Conservation (phyloP, 345 rosid species). For the Syzygium oleosum region DNA sequence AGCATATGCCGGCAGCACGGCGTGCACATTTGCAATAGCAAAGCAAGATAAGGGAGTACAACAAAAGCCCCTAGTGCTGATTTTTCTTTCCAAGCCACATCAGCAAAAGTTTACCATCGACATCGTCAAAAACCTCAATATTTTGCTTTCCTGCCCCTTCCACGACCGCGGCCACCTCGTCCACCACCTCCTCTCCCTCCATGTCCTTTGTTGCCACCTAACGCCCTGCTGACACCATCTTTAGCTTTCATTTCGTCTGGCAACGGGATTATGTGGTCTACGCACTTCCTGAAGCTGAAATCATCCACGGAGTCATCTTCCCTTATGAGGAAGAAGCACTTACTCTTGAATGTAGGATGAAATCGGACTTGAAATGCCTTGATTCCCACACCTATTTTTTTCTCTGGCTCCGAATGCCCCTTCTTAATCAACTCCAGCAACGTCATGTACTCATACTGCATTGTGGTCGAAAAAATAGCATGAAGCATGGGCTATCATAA, state of each 20-base stretch:
- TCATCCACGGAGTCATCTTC: constrained; percentile 67
- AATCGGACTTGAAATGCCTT: constrained; percentile 58
- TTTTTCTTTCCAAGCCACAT: not conserved
- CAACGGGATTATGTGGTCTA: constrained; percentile 73
- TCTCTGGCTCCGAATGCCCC: constrained; percentile 76
- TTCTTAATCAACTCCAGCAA: constrained; percentile 68
- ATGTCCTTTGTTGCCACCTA: constrained; percentile 30
- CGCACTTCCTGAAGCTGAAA: constrained; percentile 97
- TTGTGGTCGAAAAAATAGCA: not conserved
- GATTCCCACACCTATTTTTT: constrained; percentile 71
- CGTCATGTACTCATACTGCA: constrained; percentile 74
- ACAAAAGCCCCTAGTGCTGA: not conserved
- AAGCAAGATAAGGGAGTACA: not conserved
- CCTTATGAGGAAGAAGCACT: constrained; percentile 78
- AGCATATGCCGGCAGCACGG: not conserved
- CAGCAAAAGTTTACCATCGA: not conserved
- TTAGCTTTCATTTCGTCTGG: constrained; percentile 78
- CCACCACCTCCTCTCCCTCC: constrained; percentile 48
- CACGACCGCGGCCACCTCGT: constrained; percentile 41
- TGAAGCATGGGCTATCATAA: not conserved
- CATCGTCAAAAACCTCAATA: not conserved
- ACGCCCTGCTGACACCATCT: constrained; percentile 25
- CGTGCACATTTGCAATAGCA: not conserved
- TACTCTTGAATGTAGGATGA: constrained; percentile 72
- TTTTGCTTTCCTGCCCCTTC: constrained; percentile 34